A percentile compares a stretch with the other conserved stretches of the same genome.
phyloP scores from a whole-genome alignment of 2,329 filamentous ascomycete species.

The Macrophomina phaseolina region DNA sequence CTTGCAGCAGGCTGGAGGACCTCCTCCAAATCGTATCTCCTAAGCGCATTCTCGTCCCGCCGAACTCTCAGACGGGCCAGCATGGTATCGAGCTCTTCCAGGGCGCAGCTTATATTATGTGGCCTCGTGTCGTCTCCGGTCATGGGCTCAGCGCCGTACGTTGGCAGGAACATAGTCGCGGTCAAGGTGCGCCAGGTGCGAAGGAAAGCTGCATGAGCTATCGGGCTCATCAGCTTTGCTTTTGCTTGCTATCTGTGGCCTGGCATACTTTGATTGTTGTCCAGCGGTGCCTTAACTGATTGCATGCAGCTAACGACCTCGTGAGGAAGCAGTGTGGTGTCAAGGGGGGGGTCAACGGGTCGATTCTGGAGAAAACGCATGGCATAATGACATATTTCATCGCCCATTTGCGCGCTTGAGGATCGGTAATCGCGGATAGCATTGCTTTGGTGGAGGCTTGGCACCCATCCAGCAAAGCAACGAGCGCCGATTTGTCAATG shows the following conservation, averaged over 20 bases:
- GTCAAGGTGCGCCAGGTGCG: slow-evolving; percentile 42
- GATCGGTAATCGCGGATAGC: slow-evolving; percentile 37
- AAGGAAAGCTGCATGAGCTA: slow-evolving; percentile 33
- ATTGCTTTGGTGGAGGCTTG: slow-evolving; percentile 34
- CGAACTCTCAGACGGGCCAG: slow-evolving; percentile 33
- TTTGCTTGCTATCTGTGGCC: rapidly evolving
- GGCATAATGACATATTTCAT: slow-evolving; percentile 42
- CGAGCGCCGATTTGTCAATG: slow-evolving; percentile 36
- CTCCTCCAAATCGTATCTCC: slow-evolving; percentile 41
- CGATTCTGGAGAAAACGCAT: slow-evolving; percentile 37
- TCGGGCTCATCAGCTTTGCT: not conserved
- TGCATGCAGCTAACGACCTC: slow-evolving; percentile 35
- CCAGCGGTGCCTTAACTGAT: slow-evolving; percentile 29
- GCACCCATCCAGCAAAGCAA: slow-evolving; percentile 33
- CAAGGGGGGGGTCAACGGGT: slow-evolving; percentile 28
- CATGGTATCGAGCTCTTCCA: slow-evolving; percentile 36
- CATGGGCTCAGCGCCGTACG: slow-evolving; percentile 37
- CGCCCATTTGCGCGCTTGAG: slow-evolving; percentile 37
- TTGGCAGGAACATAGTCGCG: slow-evolving; percentile 37
- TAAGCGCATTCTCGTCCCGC: slow-evolving; percentile 33
- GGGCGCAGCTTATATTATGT: slow-evolving; percentile 34
- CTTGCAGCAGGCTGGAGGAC: slow-evolving; percentile 42
- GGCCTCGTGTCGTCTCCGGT: slow-evolving; percentile 35
- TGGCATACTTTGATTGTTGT: not conserved
- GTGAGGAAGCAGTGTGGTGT: slow-evolving; percentile 37